Conservation (phyloP, 2,329 filamentous ascomycete species). For the Scopulariopsis brevicaulis region DNA sequence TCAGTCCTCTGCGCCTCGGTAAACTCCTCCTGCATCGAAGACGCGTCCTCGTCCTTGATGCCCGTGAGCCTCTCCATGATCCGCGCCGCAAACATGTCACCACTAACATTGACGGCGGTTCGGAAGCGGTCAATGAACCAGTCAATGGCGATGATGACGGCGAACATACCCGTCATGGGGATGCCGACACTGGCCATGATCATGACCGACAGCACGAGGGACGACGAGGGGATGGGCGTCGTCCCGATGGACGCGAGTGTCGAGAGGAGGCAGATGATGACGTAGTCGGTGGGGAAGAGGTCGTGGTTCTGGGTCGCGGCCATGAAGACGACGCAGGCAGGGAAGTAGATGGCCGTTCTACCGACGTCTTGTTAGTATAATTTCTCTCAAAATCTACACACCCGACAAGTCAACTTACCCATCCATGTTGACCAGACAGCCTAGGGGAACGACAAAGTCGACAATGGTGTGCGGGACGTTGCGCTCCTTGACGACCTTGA, state of each 20-base stretch:
- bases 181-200: slow-evolving; percentile 33
- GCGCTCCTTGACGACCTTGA: slow-evolving; percentile 24
- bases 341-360: slow-evolving; percentile 42
- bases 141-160: slow-evolving; percentile 40
- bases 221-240: slow-evolving; percentile 39
- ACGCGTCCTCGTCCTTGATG: slow-evolving; percentile 11
- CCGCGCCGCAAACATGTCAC: slow-evolving; percentile 32
- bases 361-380: neutral
- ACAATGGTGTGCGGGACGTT: slow-evolving; percentile 28
- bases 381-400: slow-evolving; percentile 5
- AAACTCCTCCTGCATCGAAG: neutral
- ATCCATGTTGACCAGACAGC: slow-evolving; percentile 39
- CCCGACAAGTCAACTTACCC: slow-evolving; percentile 13
- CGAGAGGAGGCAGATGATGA: slow-evolving; percentile 34
- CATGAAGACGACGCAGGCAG: slow-evolving; percentile 38
- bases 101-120: slow-evolving; percentile 36
- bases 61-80: slow-evolving; percentile 27
- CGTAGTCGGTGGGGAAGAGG: slow-evolving; percentile 30
- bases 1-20: neutral
- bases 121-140: slow-evolving; percentile 46
- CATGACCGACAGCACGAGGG: slow-evolving; percentile 38
- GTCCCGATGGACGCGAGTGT: slow-evolving; percentile 40
- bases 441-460: slow-evolving; percentile 35
- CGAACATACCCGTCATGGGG: slow-evolving; percentile 35
- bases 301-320: slow-evolving; percentile 35